Base-by-base conservation (phyloP, 2,329 filamentous ascomycete genomes). In the Fusarium kyushuense region DNA sequence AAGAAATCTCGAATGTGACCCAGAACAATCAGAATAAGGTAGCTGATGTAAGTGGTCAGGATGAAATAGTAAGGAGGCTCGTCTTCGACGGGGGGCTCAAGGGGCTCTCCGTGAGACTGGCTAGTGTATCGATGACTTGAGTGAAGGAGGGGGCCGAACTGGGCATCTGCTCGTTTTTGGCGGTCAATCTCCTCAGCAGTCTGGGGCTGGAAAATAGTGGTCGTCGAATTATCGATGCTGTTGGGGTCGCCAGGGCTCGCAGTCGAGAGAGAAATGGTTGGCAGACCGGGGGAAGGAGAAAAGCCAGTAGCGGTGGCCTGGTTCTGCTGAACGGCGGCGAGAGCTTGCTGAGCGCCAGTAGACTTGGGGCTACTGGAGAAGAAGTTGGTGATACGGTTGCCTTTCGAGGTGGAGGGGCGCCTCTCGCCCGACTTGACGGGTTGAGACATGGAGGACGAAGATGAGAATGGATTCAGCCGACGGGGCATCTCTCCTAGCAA, bases 1-100 rank as follows among this genome's bases (percentile, higher is more conserved):
- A 99, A 98, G 82, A 97, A 98, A 79, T 99, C 96, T 77, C 95
- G 90, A 63, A 97, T 89, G 77, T 99, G 96, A 58, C 96, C 96
- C 69, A 97, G 94, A 70, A 96, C 89, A 77, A 99, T 98, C 74
- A 99, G 87, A 72, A 98, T 90, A 69, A 99, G 87, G 80, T 99
- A 99, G 82, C 94, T 97, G 80, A 99, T 93, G 84, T 99, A 99
- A 75, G 96, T 99, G 35, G 96, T 98, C 72, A 99, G 87, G 75
- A 99, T 89, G 82, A 92, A 97, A 84, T 94, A 98, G 83, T 97
- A 98, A 19, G 95, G 93, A 41, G 96, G 95, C 79, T 97, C 95
- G 76, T 99, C 96, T 77, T 97, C 93, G 62, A 98, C 84, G 7
- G 95, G 94, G 36, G 93, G 88, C 45, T 90, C 89, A 60, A 98